Conservation (phyloP, 192 early-diverging fungal genomes). For the Coemansia sp. region DNA sequence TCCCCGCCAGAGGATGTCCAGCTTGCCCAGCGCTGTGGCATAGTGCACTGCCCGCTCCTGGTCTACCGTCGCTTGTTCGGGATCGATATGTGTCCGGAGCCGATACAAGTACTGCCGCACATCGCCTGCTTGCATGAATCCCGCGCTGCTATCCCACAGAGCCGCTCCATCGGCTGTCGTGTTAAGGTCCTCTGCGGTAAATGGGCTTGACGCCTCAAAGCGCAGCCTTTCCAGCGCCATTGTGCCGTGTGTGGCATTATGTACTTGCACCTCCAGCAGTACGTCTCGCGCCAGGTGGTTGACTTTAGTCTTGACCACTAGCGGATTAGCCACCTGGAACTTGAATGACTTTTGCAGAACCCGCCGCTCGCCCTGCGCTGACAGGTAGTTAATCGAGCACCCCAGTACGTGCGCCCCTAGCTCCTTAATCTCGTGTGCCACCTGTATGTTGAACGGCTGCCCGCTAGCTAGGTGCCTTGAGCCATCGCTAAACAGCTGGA, state of each 20-base stretch:
- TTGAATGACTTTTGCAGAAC: constrained; percentile 90
- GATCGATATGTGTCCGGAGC: constrained; percentile 61
- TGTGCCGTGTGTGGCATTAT: constrained; percentile 73
- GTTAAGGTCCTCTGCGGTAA: constrained; percentile 55
- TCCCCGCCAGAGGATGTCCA: constrained; percentile 96
- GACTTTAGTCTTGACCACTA: constrained; percentile 95
- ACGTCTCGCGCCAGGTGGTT: constrained; percentile 69
- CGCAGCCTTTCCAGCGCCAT: constrained; percentile 88
- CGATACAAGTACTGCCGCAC: constrained; percentile 90
- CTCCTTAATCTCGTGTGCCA: constrained; percentile 94
- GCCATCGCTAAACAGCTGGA: constrained; percentile 61
- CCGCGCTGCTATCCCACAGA: constrained; percentile 28
- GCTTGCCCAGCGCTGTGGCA: constrained; percentile 82
- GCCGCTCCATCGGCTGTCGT: constrained; percentile 5
- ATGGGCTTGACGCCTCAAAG: constrained; percentile 79
- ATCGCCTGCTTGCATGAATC: constrained; percentile 65
- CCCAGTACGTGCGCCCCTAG: constrained; percentile 88
- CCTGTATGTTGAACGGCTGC: constrained; percentile 71
- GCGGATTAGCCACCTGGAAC: constrained; percentile 94
- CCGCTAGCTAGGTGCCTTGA: constrained; percentile 58
- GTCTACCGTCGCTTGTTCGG: constrained; percentile 45
- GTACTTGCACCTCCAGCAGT: constrained; percentile 91
- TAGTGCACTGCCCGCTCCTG: constrained; percentile 54
- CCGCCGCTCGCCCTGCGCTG: constrained; percentile 64
- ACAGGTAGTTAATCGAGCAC: constrained; percentile 80